Percentiles rank a stretch among this genome's conserved stretches.
Evolutionary conservation across 2,329 filamentous ascomycete species (phyloP).

Genomic region (Ustilaginoidea virens): DNA sequence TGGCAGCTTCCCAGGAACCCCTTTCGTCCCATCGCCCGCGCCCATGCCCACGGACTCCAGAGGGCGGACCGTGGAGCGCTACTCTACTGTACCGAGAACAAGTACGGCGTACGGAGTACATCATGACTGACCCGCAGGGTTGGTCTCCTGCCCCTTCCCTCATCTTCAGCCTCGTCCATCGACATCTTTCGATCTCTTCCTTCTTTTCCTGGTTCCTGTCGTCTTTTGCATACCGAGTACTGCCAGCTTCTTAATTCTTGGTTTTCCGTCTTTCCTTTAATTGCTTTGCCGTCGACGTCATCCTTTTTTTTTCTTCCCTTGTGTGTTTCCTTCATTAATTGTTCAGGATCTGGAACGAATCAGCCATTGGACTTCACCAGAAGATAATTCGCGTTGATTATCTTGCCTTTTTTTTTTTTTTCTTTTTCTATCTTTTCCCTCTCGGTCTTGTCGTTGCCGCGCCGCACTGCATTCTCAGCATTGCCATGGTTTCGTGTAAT

Average conservation of each 20-base stretch:
- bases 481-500: slow-evolving; percentile 7
- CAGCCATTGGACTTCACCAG: background rate
- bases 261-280: background rate
- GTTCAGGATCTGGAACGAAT: too few relatives aligned
- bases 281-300: background rate
- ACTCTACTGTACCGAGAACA: too few relatives aligned
- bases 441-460: slow-evolving; percentile 1
- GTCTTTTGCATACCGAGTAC: too few relatives aligned
- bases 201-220: background rate
- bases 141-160: too few relatives aligned
- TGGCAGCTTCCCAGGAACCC: too few relatives aligned
- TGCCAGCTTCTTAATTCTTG: background rate
- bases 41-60: too few relatives aligned
- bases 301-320: too few relatives aligned
- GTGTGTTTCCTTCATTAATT: too few relatives aligned
- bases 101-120: too few relatives aligned
- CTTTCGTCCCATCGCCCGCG: slow-evolving; percentile 3
- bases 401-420: slow-evolving; percentile 5
- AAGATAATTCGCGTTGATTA: slow-evolving; percentile 1
- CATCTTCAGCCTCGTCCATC: background rate
- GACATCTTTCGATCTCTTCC: background rate
- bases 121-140: too few relatives aligned
- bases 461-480: background rate
- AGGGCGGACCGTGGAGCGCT: too few relatives aligned
- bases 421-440: slow-evolving; percentile 5